Evolutionary conservation across 495 filamentous ascomycete species (phyloP), one percentile per base, ranked within the genome.

Genomic region (Hypoxylon perforatum): DNA sequence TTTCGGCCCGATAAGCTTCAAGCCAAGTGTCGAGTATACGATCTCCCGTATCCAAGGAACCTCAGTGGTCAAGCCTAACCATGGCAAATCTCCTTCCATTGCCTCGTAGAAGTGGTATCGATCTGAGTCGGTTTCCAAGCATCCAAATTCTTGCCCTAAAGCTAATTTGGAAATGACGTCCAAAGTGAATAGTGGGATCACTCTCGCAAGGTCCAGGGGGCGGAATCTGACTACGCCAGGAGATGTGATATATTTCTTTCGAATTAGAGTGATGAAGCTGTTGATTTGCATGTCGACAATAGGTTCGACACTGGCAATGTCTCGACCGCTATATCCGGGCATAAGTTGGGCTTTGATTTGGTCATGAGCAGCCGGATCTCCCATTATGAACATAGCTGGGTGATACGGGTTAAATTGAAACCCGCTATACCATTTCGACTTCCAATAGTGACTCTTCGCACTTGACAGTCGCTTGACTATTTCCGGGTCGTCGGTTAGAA

Each of bases 1-100:
- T 15, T 79, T 86, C 0, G 87, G 87, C 7, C 88, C 77, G 7
- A 88, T 73, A 52, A 82, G 81, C 46, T 80, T 84, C 55, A 87
- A 44, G 17, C 52, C 82, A 30, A 88, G 7, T 52, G 77, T 83
- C 22, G 82, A 87, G 1, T 76, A 78, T 59, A 86, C 80, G 18
- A 86, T 56, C 74, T 76, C 82, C 38, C 82, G 80, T n/a, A 85
- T 81, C 70, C 84, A 81, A 7, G 84, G 82, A 60, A 85, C 81
- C 12, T 88, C 73, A 12, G 83, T 78, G 4, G 80, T 68, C 38
- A 85, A 71, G 18, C 84, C 62, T 1, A 88, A 79, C 38, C 38
- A 41, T 2, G 38, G 41, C 17, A 44, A 5, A 17, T 9, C 17
- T 19, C 17, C 41, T 44, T 44, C 41, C n/a, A 19, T 18, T 21